These are phyloP conservation scores for Penicillium mononematosum DNA, from an alignment of 495 filamentous ascomycete species.

Conservation along the genomic window DNA sequence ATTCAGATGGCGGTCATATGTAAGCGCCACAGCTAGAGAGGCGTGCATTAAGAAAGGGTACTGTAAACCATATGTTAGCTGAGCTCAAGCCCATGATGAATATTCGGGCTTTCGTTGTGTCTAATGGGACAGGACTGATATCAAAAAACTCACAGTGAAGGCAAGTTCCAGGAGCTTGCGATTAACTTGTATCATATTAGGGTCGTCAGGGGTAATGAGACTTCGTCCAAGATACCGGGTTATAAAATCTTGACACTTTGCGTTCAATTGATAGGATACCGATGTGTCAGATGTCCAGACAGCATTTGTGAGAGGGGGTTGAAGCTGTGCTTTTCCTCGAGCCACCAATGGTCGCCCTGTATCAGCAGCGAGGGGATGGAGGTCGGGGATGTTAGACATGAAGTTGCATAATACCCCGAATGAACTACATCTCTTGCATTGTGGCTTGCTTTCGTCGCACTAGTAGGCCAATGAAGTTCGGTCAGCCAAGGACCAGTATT, in stretches of 20 bases:
- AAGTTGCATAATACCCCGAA: conserved; percentile 49
- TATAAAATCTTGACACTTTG: not conserved
- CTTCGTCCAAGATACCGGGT: not conserved
- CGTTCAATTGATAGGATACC: not conserved
- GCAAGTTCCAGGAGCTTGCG: not conserved
- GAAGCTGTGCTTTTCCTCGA: conserved; percentile 18
- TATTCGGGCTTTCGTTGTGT: not conserved
- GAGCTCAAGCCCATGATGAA: not conserved
- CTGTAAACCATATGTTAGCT: conserved; percentile 19
- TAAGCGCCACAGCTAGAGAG: conserved; percentile 40
- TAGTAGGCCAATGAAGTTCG: conserved; percentile 14
- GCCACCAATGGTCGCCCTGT: conserved; percentile 19
- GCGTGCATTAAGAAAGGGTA: conserved; percentile 50
- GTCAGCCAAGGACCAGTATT: conserved; percentile 18
- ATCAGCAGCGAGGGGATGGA: conserved; percentile 35
- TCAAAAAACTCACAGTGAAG: not conserved
- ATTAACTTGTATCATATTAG: not conserved
- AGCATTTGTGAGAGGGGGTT: conserved; percentile 27
- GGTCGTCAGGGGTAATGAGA: not conserved
- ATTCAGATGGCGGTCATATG: conserved; percentile 47
- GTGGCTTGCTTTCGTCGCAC: conserved; percentile 48
- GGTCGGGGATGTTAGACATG: conserved; percentile 35
- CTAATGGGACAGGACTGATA: not conserved
- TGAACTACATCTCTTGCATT: conserved; percentile 44
- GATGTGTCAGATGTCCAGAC: conserved; percentile 25